Conservation (phyloP, 768 basidiomycete genomes). For the Pleurotus sapidus region DNA sequence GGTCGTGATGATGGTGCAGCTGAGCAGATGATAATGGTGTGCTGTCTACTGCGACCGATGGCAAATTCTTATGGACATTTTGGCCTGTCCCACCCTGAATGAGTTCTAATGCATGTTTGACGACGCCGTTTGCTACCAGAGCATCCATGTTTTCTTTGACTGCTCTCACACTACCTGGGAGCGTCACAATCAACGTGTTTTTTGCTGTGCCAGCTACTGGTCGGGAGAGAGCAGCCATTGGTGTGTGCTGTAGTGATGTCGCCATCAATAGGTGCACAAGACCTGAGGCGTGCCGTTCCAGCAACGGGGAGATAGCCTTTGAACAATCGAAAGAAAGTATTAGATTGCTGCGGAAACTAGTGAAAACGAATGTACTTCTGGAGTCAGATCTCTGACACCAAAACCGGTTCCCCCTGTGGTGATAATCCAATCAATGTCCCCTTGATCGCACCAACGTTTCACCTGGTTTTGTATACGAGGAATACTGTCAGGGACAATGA, state of each 20-base stretch:
- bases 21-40: conserved; percentile 34
- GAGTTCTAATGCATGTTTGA: conserved; percentile 72
- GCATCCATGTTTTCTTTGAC: conserved; percentile 75
- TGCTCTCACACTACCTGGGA: conserved; percentile 85
- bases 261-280: conserved; percentile 73
- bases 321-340: no score
- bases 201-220: conserved; percentile 76
- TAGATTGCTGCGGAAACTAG: neutral
- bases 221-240: conserved; percentile 77
- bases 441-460: conserved; percentile 38
- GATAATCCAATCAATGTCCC: conserved; percentile 68
- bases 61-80: conserved; percentile 51
- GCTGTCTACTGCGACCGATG: conserved; percentile 16
- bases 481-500: conserved; percentile 69
- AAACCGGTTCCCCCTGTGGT: conserved; percentile 91
- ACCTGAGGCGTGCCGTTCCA: conserved; percentile 67
- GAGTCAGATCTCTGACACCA: conserved; percentile 75
- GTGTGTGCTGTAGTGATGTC: conserved; percentile 69
- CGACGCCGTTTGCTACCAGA: conserved; percentile 54
- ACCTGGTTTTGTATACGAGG: conserved; percentile 46
- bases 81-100: conserved; percentile 66
- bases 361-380: conserved; percentile 53
- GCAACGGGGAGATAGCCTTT: conserved; percentile 60
- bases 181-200: conserved; percentile 68
- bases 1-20: conserved; percentile 30